Evolutionary conservation across 768 basidiomycete genomes (phyloP).

Genomic region (Boletus subcaerulescens): DNA sequence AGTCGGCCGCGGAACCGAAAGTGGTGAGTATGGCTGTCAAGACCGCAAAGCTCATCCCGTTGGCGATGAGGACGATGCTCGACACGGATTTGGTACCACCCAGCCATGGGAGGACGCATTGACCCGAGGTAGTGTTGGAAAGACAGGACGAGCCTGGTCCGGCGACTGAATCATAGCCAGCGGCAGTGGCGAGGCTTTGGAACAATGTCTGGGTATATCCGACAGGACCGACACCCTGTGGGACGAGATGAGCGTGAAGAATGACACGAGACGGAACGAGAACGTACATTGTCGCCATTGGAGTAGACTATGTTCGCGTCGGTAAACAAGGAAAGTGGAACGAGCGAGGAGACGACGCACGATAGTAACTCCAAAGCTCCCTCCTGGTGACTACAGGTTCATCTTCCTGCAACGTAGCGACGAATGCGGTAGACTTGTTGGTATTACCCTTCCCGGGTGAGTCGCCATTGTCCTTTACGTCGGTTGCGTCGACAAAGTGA

Average conservation of each 20-base stretch:
- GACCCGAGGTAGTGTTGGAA: constrained; percentile 55
- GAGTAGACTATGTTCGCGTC: constrained; percentile 56
- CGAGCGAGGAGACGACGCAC: constrained; percentile 32
- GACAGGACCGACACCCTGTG: constrained; percentile 66
- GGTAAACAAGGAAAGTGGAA: background rate
- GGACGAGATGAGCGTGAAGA: background rate
- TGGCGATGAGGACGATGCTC: constrained; percentile 74
- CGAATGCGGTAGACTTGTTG: constrained; percentile 14
- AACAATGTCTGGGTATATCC: constrained; percentile 75
- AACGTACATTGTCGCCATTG: constrained; percentile 71
- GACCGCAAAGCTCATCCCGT: constrained; percentile 72
- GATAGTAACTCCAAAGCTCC: constrained; percentile 80
- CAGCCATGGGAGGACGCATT: constrained; percentile 78
- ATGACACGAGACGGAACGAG: background rate
- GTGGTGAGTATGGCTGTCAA: constrained; percentile 85
- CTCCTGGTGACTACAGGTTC: constrained; percentile 69
- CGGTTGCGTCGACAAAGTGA: background rate
- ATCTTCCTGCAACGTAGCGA: constrained; percentile 34
- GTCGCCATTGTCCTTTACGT: constrained; percentile 8
- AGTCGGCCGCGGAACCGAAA: constrained; percentile 46
- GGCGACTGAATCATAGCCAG: constrained; percentile 69
- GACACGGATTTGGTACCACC: constrained; percentile 70
- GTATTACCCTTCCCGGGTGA: background rate
- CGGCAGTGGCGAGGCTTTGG: constrained; percentile 65
- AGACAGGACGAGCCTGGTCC: constrained; percentile 72